Evolutionary conservation across 2,329 filamentous ascomycete genomes (phyloP).

Genomic region (Trichoderma guizhouense): DNA sequence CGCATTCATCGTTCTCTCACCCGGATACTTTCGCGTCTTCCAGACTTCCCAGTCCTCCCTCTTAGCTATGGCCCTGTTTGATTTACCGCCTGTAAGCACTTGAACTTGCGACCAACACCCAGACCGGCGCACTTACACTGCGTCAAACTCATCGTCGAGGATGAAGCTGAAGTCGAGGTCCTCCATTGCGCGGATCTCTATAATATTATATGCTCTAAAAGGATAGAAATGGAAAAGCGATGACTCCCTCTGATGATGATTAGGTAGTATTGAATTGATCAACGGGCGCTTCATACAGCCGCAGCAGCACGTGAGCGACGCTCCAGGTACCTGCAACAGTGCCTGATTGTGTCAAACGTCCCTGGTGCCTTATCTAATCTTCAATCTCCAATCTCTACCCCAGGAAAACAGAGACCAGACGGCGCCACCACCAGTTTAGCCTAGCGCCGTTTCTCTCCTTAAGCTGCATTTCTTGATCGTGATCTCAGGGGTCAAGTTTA

Average conservation of each 20-base stretch:
- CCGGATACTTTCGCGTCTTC: constrained; percentile 36
- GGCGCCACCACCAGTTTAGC: neutral
- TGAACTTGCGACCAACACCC: neutral
- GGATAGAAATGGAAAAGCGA: neutral
- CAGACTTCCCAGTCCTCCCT: constrained; percentile 12
- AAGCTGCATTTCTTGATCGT: neutral
- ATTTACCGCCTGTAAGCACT: neutral
- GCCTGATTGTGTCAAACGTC: neutral
- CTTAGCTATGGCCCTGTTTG: constrained; percentile 6
- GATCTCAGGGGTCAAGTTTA: neutral
- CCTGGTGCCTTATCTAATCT: neutral
- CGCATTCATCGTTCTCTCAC: constrained; percentile 24
- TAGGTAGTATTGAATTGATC: neutral
- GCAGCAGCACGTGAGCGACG: neutral
- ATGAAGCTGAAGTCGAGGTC: constrained; percentile 35
- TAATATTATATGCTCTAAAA: neutral
- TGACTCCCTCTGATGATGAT: neutral
- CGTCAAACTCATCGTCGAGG: constrained; percentile 52
- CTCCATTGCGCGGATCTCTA: neutral
- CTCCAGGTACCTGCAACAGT: neutral
- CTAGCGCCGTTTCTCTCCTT: neutral
- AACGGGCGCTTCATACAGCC: neutral
- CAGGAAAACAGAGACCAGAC: neutral
- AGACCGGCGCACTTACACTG: constrained; percentile 38
- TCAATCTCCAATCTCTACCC: neutral